These are phyloP conservation scores for Fusarium sp. DNA, from an alignment of 2,329 filamentous ascomycete genomes.

Conservation along the genomic window DNA sequence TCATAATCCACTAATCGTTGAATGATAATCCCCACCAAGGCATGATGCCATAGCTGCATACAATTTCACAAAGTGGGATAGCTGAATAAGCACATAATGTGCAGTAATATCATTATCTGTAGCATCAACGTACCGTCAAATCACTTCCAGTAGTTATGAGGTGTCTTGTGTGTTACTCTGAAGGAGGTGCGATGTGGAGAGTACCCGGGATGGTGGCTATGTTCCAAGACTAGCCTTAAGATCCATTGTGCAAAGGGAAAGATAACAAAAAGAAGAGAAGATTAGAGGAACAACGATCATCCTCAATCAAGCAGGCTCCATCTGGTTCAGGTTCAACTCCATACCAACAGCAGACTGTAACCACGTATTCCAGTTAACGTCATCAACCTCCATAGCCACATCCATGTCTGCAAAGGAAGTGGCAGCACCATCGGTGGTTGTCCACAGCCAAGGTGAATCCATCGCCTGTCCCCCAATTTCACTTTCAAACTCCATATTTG, in stretches of 20 bases:
- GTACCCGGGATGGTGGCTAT: no score
- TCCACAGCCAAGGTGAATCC: not conserved
- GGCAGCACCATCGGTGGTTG: not conserved
- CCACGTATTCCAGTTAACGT: not conserved
- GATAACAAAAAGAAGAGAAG: not conserved
- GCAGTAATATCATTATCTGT: not conserved
- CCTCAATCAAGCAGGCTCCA: not conserved
- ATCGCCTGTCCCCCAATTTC: not conserved
- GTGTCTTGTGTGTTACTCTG: not conserved
- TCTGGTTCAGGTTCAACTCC: not conserved
- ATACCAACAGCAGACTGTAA: not conserved
- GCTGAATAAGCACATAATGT: no score
- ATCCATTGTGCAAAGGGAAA: no score
- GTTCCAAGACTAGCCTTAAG: not conserved
- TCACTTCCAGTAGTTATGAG: not conserved
- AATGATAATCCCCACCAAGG: not conserved
- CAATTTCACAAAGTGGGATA: not conserved
- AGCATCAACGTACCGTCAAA: not conserved
- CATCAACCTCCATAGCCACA: not conserved
- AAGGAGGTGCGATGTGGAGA: not conserved
- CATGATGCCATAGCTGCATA: not conserved
- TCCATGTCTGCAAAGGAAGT: not conserved
- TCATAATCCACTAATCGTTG: not conserved
- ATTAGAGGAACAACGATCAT: not conserved
- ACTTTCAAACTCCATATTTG: not conserved